Percentiles rank a stretch among this genome's conserved stretches.
These are phyloP conservation scores for Quercus alba DNA, from an alignment of 306 rosid genomes.

Conservation along the genomic window DNA sequence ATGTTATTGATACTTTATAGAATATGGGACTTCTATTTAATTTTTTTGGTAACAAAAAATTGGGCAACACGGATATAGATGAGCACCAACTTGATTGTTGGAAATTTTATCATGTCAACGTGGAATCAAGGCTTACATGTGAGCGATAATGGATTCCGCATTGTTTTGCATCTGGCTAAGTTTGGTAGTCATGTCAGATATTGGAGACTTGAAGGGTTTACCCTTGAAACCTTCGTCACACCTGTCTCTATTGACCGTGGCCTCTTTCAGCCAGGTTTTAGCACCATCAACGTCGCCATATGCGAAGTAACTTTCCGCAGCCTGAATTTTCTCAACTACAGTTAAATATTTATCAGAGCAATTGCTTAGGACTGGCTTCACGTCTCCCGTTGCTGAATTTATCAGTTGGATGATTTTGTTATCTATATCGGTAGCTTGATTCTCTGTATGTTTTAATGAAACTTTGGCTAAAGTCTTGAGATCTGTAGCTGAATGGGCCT, in stretches of 20 bases:
- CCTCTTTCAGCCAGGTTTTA: not conserved
- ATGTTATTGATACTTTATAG: no score
- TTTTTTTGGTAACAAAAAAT: no score
- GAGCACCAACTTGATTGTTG: no score
- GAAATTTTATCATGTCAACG: no score
- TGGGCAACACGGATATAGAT: no score
- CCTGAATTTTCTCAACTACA: not conserved
- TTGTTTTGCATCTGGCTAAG: not conserved
- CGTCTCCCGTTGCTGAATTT: accelerated
- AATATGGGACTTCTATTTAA: no score
- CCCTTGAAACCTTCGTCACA: conserved; percentile 7
- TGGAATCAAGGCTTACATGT: not conserved
- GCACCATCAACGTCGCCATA: not conserved
- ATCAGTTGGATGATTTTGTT: not conserved
- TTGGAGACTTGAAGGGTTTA: not conserved
- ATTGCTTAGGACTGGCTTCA: not conserved
- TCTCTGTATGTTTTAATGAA: not conserved
- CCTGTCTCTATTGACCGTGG: not conserved
- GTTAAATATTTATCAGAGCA: not conserved
- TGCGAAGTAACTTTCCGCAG: not conserved
- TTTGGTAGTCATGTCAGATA: not conserved
- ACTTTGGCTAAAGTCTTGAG: not conserved
- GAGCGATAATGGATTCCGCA: not conserved
- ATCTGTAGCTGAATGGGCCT: not conserved
- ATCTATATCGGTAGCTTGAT: not conserved